phyloP scores from a whole-genome alignment of 768 basidiomycete genomes.

The Amanita thiersii region DNA sequence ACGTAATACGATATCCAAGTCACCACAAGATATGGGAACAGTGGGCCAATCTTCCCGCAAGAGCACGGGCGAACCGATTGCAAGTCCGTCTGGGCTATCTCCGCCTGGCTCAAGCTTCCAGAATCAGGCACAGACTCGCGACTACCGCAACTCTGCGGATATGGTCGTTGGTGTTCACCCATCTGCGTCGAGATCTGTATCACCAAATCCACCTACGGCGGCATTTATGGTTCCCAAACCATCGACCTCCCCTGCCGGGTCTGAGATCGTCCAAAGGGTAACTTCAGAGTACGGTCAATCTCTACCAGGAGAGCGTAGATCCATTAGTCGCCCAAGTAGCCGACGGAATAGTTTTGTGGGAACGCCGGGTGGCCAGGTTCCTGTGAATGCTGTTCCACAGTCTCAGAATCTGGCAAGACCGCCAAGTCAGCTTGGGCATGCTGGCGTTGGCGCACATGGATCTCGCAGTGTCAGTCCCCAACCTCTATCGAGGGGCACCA shows the following conservation, averaged over 20 bases:
- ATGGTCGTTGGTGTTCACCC: conserved; percentile 76
- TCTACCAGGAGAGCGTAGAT: conserved; percentile 77
- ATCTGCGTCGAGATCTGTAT: conserved; percentile 58
- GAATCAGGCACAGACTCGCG: conserved; percentile 25
- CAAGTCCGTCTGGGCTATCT: conserved; percentile 24
- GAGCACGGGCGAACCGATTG: conserved; percentile 15
- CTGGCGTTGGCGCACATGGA: conserved; percentile 77
- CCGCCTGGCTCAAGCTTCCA: conserved; percentile 25
- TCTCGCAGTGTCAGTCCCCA: conserved; percentile 56
- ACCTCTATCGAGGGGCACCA: conserved; percentile 47
- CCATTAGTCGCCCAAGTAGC: conserved; percentile 48
- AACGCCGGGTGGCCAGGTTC: conserved; percentile 18
- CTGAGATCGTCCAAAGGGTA: conserved; percentile 65
- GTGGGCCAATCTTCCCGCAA: conserved; percentile 12
- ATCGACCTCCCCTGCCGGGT: conserved; percentile 29
- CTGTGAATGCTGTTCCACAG: conserved; percentile 12
- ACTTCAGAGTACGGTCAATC: conserved; percentile 73
- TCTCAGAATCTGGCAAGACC: conserved; percentile 42
- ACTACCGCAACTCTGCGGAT: conserved; percentile 73
- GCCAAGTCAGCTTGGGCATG: conserved; percentile 57
- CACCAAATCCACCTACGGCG: conserved; percentile 68
- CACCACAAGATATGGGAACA: conserved; percentile 1
- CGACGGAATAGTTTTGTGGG: conserved; percentile 28
- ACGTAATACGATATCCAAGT: conserved; percentile 9
- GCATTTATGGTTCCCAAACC: conserved; percentile 68